These are phyloP conservation scores for Globisporangium spiculum DNA, from an alignment of 352 stramenopile genomes.

Conservation along the genomic window DNA sequence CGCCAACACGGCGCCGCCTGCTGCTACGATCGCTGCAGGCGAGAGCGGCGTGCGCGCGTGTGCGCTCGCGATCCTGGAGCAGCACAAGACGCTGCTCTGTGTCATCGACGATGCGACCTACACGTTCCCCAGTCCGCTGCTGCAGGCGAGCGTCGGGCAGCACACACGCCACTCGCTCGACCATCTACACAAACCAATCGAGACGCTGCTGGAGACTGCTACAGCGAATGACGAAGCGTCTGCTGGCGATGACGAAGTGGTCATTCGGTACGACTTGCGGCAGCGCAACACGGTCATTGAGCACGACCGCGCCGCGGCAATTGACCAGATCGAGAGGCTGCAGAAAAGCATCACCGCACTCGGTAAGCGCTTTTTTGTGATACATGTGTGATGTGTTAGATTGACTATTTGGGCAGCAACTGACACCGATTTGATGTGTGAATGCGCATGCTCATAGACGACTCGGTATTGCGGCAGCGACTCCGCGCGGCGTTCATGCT, in stretches of 20 bases:
- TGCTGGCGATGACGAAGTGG: constrained; percentile 9
- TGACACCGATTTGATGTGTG: background rate
- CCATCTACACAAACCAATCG: constrained; percentile 70
- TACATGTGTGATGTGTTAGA: background rate
- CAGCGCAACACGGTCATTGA: constrained; percentile 66
- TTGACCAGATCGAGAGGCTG: constrained; percentile 55
- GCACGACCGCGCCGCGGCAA: constrained; percentile 45
- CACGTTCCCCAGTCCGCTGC: constrained; percentile 58
- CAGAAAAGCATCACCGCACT: constrained; percentile 30
- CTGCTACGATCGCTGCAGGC: background rate
- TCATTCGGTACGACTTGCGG: constrained; percentile 71
- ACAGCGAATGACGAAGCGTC: background rate
- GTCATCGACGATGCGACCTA: constrained; percentile 55
- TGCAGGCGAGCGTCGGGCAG: constrained; percentile 61
- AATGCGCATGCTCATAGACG: constrained; percentile 8
- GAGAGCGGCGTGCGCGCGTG: constrained; percentile 31
- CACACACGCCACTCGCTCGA: constrained; percentile 82
- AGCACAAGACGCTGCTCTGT: constrained; percentile 57
- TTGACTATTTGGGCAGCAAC: background rate
- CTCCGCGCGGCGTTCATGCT: constrained; percentile 78
- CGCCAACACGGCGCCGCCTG: background rate
- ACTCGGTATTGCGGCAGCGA: constrained; percentile 16
- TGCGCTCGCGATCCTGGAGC: constrained; percentile 57
- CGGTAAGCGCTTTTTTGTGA: constrained; percentile 11
- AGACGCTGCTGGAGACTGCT: constrained; percentile 19